Percentiles rank a stretch among this genome's conserved stretches.
Evolutionary conservation across 2,329 filamentous ascomycete genomes (phyloP).

Genomic region (Calonectria crousiana): DNA sequence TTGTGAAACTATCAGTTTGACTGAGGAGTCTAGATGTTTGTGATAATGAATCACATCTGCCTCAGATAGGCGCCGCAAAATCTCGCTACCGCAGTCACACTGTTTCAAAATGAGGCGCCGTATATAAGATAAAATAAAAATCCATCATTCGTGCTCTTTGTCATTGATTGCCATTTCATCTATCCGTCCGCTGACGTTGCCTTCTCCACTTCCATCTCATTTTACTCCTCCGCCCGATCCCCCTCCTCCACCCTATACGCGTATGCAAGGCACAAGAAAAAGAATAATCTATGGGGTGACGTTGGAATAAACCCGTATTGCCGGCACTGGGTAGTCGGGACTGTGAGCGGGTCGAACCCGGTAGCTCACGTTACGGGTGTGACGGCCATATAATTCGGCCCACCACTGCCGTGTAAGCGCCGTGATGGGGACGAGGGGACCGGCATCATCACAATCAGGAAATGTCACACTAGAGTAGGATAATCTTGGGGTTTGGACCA

Average conservation of each 20-base stretch:
- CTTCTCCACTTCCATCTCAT: background rate
- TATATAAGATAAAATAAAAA: background rate
- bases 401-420: constrained; percentile 15
- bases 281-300: background rate
- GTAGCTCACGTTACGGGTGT: constrained; percentile 2
- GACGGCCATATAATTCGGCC: background rate
- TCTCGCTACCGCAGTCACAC: background rate
- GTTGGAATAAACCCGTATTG: constrained; percentile 15
- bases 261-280: constrained; percentile 1
- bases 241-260: background rate
- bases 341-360: background rate
- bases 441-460: constrained; percentile 8
- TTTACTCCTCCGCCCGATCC: background rate
- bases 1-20: background rate
- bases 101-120: no score
- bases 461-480: constrained; percentile 9
- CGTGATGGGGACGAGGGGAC: background rate
- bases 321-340: constrained; percentile 1
- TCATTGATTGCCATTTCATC: background rate
- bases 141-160: background rate
- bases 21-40: background rate
- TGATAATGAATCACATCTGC: background rate
- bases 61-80: background rate
- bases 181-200: background rate
- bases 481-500: background rate